These are phyloP conservation scores for Aspergillus sp. DNA, from an alignment of 2,329 filamentous ascomycete species.

Conservation along the genomic window DNA sequence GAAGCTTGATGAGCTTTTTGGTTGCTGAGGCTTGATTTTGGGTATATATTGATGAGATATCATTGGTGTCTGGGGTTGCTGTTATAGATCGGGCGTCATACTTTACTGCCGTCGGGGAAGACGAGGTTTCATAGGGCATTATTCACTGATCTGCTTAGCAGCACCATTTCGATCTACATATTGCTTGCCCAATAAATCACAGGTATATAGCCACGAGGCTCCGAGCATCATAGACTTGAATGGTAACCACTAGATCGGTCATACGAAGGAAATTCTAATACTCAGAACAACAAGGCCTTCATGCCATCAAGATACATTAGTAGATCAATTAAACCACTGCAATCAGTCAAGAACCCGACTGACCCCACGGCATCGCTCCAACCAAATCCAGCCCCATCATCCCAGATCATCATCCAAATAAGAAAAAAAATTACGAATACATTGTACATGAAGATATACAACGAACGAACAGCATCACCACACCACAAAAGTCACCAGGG, in stretches of 20 bases:
- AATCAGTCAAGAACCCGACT: neutral
- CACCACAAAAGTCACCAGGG: slow-evolving; percentile 12
- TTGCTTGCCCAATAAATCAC: too few relatives aligned
- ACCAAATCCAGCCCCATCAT: neutral
- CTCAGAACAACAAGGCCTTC: neutral
- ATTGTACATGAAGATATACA: slow-evolving; percentile 27
- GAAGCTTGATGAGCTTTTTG: slow-evolving; percentile 88
- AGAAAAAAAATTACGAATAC: slow-evolving; percentile 21
- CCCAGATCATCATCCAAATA: slow-evolving; percentile 10
- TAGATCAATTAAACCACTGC: neutral
- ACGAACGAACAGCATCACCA: slow-evolving; percentile 3
- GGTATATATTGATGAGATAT: too few relatives aligned
- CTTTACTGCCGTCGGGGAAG: neutral
- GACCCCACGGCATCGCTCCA: neutral
- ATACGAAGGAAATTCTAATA: neutral
- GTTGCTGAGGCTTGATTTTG: slow-evolving; percentile 48
- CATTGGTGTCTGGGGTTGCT: neutral
- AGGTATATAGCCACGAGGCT: too few relatives aligned
- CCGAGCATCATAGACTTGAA: too few relatives aligned
- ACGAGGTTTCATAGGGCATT: too few relatives aligned
- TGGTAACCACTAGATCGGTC: too few relatives aligned
- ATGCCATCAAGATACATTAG: neutral
- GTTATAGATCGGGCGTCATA: too few relatives aligned
- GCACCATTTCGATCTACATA: too few relatives aligned
- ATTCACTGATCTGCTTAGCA: too few relatives aligned